These are phyloP conservation scores for Spencermartinsiella ligniputridi DNA, from an alignment of 1,139 yeast species.

Conservation along the genomic window DNA sequence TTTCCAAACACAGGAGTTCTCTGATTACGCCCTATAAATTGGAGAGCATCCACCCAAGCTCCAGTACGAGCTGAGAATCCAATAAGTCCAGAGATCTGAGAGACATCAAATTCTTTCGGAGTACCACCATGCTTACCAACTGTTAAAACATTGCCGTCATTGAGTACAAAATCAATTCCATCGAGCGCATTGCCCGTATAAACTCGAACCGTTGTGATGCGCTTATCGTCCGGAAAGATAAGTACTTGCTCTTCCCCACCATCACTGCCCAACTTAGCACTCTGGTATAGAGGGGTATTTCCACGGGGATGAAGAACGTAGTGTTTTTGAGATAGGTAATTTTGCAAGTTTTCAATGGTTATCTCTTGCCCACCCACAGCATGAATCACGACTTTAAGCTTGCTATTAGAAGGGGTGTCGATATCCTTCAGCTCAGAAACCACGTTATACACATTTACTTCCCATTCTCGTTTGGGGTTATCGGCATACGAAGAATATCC, in stretches of 20 bases:
- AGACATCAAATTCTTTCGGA: conserved; percentile 54
- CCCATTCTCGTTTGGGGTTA: conserved; percentile 50
- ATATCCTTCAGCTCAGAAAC: conserved; percentile 41
- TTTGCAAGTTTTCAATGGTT: conserved; percentile 29
- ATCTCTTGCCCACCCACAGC: conserved; percentile 33
- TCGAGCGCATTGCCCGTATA: conserved; percentile 75
- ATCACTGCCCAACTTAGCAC: conserved; percentile 26
- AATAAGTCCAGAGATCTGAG: conserved; percentile 52
- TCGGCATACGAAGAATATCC: conserved; percentile 61
- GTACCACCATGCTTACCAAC: conserved; percentile 62
- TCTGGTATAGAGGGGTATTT: conserved; percentile 16
- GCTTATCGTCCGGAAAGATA: conserved; percentile 26
- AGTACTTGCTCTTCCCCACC: conserved; percentile 20
- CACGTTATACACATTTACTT: conserved; percentile 46
- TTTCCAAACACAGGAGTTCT: conserved; percentile 53
- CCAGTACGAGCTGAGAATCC: conserved; percentile 70
- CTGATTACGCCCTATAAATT: conserved; percentile 44
- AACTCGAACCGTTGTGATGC: conserved; percentile 46
- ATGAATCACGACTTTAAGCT: conserved; percentile 42
- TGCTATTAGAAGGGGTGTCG: conserved; percentile 35
- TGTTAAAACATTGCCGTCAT: conserved; percentile 31
- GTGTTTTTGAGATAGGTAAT: conserved; percentile 12
- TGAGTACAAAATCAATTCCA: conserved; percentile 50
- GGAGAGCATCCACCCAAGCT: conserved; percentile 85
- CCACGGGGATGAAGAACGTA: conserved; percentile 11